phyloP scores from a whole-genome alignment of 208 protist genomes.

The Tritrichomonas musculus region DNA sequence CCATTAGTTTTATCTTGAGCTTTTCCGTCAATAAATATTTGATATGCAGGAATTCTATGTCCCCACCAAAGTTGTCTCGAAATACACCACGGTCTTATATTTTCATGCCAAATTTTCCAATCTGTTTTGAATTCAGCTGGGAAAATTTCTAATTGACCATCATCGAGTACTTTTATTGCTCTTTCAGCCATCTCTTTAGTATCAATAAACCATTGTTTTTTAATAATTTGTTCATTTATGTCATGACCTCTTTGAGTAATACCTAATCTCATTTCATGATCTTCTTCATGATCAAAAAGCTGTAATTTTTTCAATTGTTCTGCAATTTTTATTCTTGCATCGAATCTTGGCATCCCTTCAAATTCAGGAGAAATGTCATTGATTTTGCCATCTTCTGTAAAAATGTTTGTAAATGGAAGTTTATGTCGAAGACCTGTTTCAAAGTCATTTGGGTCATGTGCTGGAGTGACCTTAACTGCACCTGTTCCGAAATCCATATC shows the following conservation, averaged over 20 bases:
- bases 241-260: constrained; percentile 64
- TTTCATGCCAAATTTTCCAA: constrained; percentile 49
- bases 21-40: constrained; percentile 68
- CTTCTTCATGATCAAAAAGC: constrained; percentile 70
- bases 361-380: constrained; percentile 60
- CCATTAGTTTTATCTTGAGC: not conserved
- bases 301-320: constrained; percentile 74
- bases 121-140: constrained; percentile 66
- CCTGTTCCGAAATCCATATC: constrained; percentile 91
- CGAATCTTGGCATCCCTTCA: constrained; percentile 83
- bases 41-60: constrained; percentile 97
- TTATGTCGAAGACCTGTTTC: constrained; percentile 86
- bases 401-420: constrained; percentile 78
- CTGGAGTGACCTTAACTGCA: constrained; percentile 94
- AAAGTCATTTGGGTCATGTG: constrained; percentile 99
- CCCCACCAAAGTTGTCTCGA: constrained; percentile 94
- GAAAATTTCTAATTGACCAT: constrained; percentile 75
- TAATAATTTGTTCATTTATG: constrained; percentile 95
- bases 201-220: constrained; percentile 98
- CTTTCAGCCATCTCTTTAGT: constrained; percentile 65
- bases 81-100: constrained; percentile 72
- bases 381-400: constrained; percentile 84
- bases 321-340: constrained; percentile 67
- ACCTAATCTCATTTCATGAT: constrained; percentile 44
- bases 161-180: constrained; percentile 51